Evolutionary conservation across 257 asterid genomes (phyloP).

Genomic region (Ajuga chamaepitys): DNA sequence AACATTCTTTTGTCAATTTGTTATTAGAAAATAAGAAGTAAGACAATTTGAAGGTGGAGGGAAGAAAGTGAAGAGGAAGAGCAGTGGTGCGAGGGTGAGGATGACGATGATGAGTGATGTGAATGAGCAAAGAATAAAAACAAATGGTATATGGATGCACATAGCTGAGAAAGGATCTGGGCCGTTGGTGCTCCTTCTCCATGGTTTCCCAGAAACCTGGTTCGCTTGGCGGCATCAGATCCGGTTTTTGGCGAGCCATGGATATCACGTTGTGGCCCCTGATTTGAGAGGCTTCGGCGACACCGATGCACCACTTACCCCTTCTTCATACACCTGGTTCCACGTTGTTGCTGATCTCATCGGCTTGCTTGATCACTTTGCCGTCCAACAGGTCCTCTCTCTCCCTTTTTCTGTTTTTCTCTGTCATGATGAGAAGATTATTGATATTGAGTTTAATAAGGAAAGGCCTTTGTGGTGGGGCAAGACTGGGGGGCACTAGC

Average conservation of each 20-base stretch:
- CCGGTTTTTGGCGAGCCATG: slow-evolving; percentile 23
- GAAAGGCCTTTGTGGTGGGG: slow-evolving; percentile 43
- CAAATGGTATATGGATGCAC: slow-evolving; percentile 51
- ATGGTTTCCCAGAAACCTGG: slow-evolving; percentile 51
- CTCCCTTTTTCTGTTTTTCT: neutral
- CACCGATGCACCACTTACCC: slow-evolving; percentile 31
- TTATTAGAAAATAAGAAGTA: neutral
- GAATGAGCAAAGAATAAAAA: slow-evolving; percentile 28
- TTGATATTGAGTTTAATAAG: neutral
- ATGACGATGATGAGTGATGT: slow-evolving; percentile 18
- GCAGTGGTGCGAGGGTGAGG: neutral
- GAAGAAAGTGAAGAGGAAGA: neutral
- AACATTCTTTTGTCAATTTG: too few species aligned
- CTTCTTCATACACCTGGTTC: slow-evolving; percentile 39
- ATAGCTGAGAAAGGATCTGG: slow-evolving; percentile 46
- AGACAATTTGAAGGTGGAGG: neutral
- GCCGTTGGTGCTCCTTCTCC: slow-evolving; percentile 41
- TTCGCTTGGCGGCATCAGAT: slow-evolving; percentile 46
- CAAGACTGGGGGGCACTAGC: slow-evolving; percentile 46
- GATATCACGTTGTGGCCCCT: slow-evolving; percentile 43
- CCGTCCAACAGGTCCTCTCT: slow-evolving; percentile 25
- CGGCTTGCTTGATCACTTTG: slow-evolving; percentile 45
- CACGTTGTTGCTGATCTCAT: slow-evolving; percentile 46
- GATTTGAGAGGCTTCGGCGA: slow-evolving; percentile 52
- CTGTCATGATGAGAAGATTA: too few species aligned